Evolutionary conservation across 2,329 filamentous ascomycete species (phyloP), one percentile per base, ranked within the genome.

Genomic region (Fusarium sp.): DNA sequence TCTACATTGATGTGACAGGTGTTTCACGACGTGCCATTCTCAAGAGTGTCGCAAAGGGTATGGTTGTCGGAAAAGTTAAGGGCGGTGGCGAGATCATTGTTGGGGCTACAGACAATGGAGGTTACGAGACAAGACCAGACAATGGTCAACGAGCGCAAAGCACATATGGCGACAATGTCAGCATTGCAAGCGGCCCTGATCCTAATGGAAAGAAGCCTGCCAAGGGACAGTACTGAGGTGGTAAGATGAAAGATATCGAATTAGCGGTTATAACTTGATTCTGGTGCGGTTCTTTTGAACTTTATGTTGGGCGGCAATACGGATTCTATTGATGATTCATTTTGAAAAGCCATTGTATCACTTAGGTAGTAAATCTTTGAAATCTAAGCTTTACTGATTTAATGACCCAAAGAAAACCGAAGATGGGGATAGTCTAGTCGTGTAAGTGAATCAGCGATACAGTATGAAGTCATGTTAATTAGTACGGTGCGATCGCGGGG

Each of bases 1-100:
- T 99, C 32, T 99, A 99, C 78, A 97, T 99, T 65, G 96, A 99
- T 74, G 95, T 97, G 3, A 92, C 94, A 0, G 96, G 96, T 37
- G 96, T 99, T 3, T 97, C 93, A 58, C 87, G 96, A 43, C 89
- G 90, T 66, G 96, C 96, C 0, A 89, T 99, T 45, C 88, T 99
- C 77, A 99, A 98, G 84, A 93, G 92, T 43, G 96, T 98, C 2
- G 96, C 94, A 21, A 98, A 97, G 83, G 94, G 96, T 42, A 98
- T 99, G 96, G 90, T 97, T 1, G 90, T 97, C 7, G 93, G 93
- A 37, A 90, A 89, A 70, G 92, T 95, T 50, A 88, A 89, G 61
- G 90, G 90, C 40, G 92, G 91, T 7, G 89, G 92, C 4, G 88
- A 93, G 71, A 85, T 93, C 21, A 86, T 95, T 50, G 90, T 94